Evolutionary conservation across 805 yeast genomes (phyloP).

Genomic region (Wickerhamiella australiensis): DNA sequence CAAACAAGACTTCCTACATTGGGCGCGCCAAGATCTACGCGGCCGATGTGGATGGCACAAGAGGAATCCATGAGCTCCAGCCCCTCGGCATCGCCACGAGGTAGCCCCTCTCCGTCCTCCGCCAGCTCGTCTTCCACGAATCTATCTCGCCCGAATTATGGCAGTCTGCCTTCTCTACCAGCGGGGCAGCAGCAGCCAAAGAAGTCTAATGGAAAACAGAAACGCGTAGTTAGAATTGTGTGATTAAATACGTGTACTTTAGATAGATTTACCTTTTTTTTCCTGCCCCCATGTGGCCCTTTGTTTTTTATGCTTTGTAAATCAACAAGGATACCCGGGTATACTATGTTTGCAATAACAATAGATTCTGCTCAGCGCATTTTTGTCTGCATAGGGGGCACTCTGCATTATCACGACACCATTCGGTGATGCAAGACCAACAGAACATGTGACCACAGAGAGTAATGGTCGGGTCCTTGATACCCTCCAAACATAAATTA

Average conservation of each 20-base stretch:
- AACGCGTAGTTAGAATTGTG: background rate
- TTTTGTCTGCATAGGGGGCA: slow-evolving; percentile 84
- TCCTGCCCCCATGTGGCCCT: background rate
- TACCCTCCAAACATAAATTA: slow-evolving; percentile 67
- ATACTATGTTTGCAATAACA: slow-evolving; percentile 37
- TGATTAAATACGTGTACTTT: slow-evolving; percentile 1
- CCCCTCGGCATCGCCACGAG: slow-evolving; percentile 9
- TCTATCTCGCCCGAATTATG: slow-evolving; percentile 18
- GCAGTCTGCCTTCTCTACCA: slow-evolving; percentile 1
- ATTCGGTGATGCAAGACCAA: slow-evolving; percentile 80
- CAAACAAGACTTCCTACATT: slow-evolving; percentile 17
- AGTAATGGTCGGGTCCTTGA: slow-evolving; percentile 75
- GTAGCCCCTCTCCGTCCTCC: slow-evolving; percentile 15
- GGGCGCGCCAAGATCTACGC: slow-evolving; percentile 29
- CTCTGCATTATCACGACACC: slow-evolving; percentile 79
- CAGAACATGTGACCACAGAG: slow-evolving; percentile 90
- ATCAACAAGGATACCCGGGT: background rate
- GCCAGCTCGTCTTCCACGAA: slow-evolving; percentile 15
- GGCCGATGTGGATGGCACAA: slow-evolving; percentile 37
- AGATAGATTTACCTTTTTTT: too few species aligned
- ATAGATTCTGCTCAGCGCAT: slow-evolving; percentile 47
- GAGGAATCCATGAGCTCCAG: slow-evolving; percentile 26
- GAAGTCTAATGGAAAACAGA: background rate
- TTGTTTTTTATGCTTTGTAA: too few species aligned
- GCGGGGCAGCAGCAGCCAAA: background rate